phyloP scores from a whole-genome alignment of 2,329 filamentous ascomycete genomes.

The Cadophora malorum region DNA sequence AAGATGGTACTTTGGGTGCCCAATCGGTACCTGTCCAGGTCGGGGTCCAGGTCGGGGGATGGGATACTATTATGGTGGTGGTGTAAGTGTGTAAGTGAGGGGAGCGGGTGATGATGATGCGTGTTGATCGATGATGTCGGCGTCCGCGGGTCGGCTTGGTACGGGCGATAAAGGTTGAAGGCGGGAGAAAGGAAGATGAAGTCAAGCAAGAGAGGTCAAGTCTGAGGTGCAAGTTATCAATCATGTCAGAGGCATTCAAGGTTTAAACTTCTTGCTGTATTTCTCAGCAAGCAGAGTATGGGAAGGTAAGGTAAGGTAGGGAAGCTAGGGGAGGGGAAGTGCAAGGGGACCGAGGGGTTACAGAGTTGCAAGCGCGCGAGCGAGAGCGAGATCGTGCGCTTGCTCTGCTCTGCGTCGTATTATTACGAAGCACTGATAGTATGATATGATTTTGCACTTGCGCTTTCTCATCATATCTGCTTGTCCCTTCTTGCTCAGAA shows the following conservation, averaged over 20 bases:
- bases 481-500: background rate
- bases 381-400: background rate
- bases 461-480: background rate
- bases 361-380: conserved; percentile 9
- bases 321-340: background rate
- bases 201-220: background rate
- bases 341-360: conserved; percentile 8
- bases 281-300: background rate
- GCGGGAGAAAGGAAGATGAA: background rate
- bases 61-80: background rate
- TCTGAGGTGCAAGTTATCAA: background rate
- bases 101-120: background rate
- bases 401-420: background rate
- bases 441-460: background rate
- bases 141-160: background rate
- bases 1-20: conserved; percentile 13
- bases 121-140: background rate
- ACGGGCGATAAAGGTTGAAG: background rate
- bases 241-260: background rate
- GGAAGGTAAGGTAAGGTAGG: background rate
- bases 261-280: background rate
- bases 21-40: conserved; percentile 14
- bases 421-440: no score
- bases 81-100: background rate
- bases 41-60: conserved; percentile 8